Evolutionary conservation across 352 stramenopile genomes (phyloP).

Genomic region (Phytophthora multivora): DNA sequence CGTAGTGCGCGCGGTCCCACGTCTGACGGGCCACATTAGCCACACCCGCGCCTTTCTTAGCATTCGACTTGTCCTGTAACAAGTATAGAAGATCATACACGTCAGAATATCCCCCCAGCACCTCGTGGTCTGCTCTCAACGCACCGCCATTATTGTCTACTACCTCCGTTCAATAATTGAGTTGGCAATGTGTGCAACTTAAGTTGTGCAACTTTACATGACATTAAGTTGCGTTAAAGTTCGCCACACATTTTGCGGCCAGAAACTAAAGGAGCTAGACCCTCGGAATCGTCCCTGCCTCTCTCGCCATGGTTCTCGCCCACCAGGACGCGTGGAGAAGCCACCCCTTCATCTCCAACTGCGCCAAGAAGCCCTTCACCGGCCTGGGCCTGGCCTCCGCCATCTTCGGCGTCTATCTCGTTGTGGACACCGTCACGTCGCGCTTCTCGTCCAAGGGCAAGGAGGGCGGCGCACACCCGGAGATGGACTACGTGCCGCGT

Average conservation of each 20-base stretch:
- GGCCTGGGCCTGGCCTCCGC: slow-evolving; percentile 73
- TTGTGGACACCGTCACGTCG: slow-evolving; percentile 63
- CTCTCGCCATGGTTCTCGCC: slow-evolving; percentile 73
- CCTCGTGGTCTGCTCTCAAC: slow-evolving; percentile 1
- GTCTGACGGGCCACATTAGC: slow-evolving; percentile 85
- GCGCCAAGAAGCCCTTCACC: slow-evolving; percentile 87
- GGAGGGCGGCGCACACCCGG: slow-evolving; percentile 34
- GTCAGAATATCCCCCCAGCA: neutral
- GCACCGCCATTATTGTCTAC: slow-evolving; percentile 16
- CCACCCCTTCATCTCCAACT: slow-evolving; percentile 85
- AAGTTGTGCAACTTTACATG: neutral
- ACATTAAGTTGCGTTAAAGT: neutral
- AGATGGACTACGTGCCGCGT: slow-evolving; percentile 38
- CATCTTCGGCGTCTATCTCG: slow-evolving; percentile 84
- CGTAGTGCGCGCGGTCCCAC: slow-evolving; percentile 82
- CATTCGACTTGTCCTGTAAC: slow-evolving; percentile 41
- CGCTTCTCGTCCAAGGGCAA: slow-evolving; percentile 42
- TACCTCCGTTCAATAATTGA: neutral
- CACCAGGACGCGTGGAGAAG: slow-evolving; percentile 89
- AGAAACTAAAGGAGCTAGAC: slow-evolving; percentile 20
- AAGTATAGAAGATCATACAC: neutral
- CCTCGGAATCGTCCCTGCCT: slow-evolving; percentile 30
- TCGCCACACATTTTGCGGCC: slow-evolving; percentile 18
- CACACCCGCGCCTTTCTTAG: slow-evolving; percentile 59
- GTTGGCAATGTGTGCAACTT: slow-evolving; percentile 5